These are phyloP conservation scores for Chalara sp. DNA, from an alignment of 2,329 filamentous ascomycete genomes.

Conservation along the genomic window DNA sequence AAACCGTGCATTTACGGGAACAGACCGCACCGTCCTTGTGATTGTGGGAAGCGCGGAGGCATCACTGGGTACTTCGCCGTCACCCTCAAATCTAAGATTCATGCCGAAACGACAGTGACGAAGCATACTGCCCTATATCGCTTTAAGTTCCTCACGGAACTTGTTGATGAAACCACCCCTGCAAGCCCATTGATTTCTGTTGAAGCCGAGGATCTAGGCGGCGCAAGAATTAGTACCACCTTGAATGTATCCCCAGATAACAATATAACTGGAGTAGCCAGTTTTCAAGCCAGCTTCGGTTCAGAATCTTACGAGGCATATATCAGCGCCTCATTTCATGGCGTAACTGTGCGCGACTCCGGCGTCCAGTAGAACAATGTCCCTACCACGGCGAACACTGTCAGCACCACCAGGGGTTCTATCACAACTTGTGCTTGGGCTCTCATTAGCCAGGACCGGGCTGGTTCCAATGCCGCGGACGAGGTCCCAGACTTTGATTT, in stretches of 20 bases:
- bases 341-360: constrained; percentile 35
- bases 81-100: constrained; percentile 46
- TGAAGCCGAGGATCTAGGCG: too few species aligned
- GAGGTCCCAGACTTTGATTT: constrained; percentile 67
- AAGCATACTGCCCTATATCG: constrained; percentile 58
- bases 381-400: too few species aligned
- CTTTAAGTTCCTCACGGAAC: constrained; percentile 48
- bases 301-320: too few species aligned
- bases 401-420: constrained; percentile 17
- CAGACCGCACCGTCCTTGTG: constrained; percentile 36
- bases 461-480: constrained; percentile 59
- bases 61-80: constrained; percentile 58
- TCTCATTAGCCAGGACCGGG: constrained; percentile 58
- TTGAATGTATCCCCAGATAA: too few species aligned
- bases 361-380: constrained; percentile 49
- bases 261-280: too few species aligned
- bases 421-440: constrained; percentile 56
- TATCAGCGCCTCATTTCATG: too few species aligned
- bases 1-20: constrained; percentile 46
- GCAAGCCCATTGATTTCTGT: constrained; percentile 48
- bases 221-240: too few species aligned
- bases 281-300: too few species aligned
- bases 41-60: constrained; percentile 44
- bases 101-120: constrained; percentile 59
- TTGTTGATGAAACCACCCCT: constrained; percentile 27